Base-by-base conservation (phyloP, 495 filamentous ascomycete genomes). In the Pseudoneurospora amorphoporcata region DNA sequence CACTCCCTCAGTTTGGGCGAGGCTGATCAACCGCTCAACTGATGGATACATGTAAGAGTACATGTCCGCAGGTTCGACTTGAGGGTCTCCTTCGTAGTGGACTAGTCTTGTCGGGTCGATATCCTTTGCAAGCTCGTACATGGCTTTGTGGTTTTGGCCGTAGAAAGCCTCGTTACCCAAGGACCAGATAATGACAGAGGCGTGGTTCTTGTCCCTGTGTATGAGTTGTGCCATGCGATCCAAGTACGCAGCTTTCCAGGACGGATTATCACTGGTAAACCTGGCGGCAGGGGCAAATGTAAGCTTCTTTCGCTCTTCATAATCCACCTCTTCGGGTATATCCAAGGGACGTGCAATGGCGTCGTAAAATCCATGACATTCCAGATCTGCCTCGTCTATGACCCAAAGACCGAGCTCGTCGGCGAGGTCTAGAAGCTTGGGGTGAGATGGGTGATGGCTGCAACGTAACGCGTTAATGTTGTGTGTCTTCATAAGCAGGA, bases 81-180 rank as follows among this genome's bases (percentile, higher is more conserved):
- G 73, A 9, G 80, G 77, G 71, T 92, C 90, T 3, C 86, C 87
- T 75, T 92, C 90, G 74, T 92, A 92, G 78, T 93, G 90, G 0
- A 92, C 80, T 0, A 84, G 86, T 17, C 91, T 79, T 8, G 83
- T 86, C 4, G 85, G 80, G 75, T 93, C 90, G 38, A 81, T 79
- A 0, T 76, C 68, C 70, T 88, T 90, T 14, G 86, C 84, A 76
- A 85, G 91, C 4, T 88, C 80, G 73, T 88, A 88, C 90, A 92
- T 92, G 10, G 86, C 85, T 42, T 78, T 79, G 71, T 89, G 86
- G 74, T 92, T 92, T 42, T 81, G 81, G 1, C 91, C 90, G 73
- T 89, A 92, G 76, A 88, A 91, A 0, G 90, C 86, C 74, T 92
- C 90, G 71, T 92, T 92, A 0, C 90, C 91, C 3, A 93, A 80